Percentiles rank a stretch among this genome's conserved stretches.
Evolutionary conservation across 2,329 filamentous ascomycete genomes (phyloP).

Genomic region (Calonectria montana): DNA sequence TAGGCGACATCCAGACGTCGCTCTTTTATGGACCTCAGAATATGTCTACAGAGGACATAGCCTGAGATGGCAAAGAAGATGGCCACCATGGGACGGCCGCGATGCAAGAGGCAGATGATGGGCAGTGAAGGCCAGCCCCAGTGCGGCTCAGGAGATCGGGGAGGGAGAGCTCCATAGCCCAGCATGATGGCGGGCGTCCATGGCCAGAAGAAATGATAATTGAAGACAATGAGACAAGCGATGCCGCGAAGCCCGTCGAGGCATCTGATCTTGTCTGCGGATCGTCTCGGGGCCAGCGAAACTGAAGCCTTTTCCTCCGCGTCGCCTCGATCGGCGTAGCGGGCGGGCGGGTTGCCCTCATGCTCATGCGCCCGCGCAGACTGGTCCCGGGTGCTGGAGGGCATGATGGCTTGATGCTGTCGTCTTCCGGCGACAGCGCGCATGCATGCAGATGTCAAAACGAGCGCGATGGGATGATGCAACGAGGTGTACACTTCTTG

Average conservation of each 20-base stretch:
- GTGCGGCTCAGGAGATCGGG: constrained; percentile 49
- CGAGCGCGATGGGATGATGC: not conserved
- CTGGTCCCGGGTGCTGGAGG: constrained; percentile 20
- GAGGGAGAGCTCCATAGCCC: constrained; percentile 52
- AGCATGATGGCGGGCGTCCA: constrained; percentile 55
- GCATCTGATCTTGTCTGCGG: constrained; percentile 50
- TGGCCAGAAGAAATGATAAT: constrained; percentile 56
- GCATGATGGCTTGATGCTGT: constrained; percentile 31
- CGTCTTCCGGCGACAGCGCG: constrained; percentile 31
- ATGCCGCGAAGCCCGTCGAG: constrained; percentile 56
- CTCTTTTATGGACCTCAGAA: constrained; percentile 51
- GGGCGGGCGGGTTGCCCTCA: constrained; percentile 29
- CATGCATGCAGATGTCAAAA: constrained; percentile 27
- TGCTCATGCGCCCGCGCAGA: constrained; percentile 30
- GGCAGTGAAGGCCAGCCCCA: constrained; percentile 48
- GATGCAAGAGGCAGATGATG: constrained; percentile 54
- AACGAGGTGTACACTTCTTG: not conserved
- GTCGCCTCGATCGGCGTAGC: constrained; percentile 7
- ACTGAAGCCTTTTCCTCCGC: constrained; percentile 20
- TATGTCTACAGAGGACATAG: constrained; percentile 54
- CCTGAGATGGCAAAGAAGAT: constrained; percentile 58
- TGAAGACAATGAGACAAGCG: constrained; percentile 56
- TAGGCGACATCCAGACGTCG: constrained; percentile 50
- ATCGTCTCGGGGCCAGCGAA: constrained; percentile 15
- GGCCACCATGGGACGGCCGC: constrained; percentile 55